Base-by-base conservation (phyloP, 257 asterid genomes). In the Asclepias syriaca region DNA sequence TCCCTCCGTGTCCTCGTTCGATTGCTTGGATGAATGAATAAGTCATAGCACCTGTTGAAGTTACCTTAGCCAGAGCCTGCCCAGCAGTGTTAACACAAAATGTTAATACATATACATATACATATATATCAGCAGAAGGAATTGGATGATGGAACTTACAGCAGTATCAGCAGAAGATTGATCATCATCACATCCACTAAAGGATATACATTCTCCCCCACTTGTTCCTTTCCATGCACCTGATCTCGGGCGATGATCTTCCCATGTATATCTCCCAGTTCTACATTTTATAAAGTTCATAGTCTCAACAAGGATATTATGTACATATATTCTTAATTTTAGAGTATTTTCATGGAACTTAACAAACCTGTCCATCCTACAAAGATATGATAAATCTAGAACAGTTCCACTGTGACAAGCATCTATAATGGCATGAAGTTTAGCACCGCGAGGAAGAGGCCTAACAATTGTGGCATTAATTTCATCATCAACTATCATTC, bases 11-110 rank as follows among this genome's bases (percentile, higher is more conserved):
- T 46, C 92, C 94, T 1, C 71, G 87, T 74, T 95, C 99, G 10
- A 95, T 79, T 56, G 98, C 96, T 86, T 95, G 96, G 82, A 95
- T 95, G 83, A 95, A 88, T 3, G 98, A 86, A 81, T 46, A 95
- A 49, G 99, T 95, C 99, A 95, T 95, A 48, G 97, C 99, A 5
- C 99, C 98, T 0, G 99, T 92, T 14, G 96, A 85, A 67, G 97
- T 87, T 77, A 90, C 96, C 85, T 88, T 87, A 53, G 99, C 87
- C 37, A 92, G 84, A 77, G 92, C 89, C 97, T 95, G 91, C 76
- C 59, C 71, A 45, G 34, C 71, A 45, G 40, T 64, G 74, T 68
- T 67, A 40, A 19, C 3, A 10, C 60, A 57, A 8, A n/a, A 58
- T 37, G 48, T 63, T 63, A 34, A 48, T 16, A 34, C 8, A 34